Conservation (phyloP, 192 early-diverging fungal genomes). For the Lobosporangium transversale region DNA sequence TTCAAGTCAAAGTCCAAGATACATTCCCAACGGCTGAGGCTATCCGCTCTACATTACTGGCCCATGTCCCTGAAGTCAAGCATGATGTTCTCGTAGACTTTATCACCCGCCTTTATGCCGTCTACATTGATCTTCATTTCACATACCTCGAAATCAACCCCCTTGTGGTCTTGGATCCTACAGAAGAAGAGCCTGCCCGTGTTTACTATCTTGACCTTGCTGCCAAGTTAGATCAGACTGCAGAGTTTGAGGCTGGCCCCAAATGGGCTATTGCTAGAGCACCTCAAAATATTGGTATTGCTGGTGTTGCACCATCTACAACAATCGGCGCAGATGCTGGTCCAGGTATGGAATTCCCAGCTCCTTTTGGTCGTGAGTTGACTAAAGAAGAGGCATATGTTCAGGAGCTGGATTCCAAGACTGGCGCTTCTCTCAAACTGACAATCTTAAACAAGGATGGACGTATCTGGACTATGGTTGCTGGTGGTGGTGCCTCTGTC, state of each 20-base stretch:
- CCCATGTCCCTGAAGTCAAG: slow-evolving; percentile 73
- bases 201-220: slow-evolving; percentile 96
- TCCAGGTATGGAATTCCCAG: slow-evolving; percentile 95
- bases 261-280: slow-evolving; percentile 94
- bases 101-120: slow-evolving; percentile 91
- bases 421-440: slow-evolving; percentile 97
- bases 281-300: slow-evolving; percentile 62
- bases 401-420: slow-evolving; percentile 97
- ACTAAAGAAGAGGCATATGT: slow-evolving; percentile 98
- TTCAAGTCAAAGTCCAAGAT: slow-evolving; percentile 85
- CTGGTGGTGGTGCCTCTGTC: slow-evolving; percentile 98
- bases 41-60: slow-evolving; percentile 77
- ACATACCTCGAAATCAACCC: slow-evolving; percentile 99
- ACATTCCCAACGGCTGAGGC: slow-evolving; percentile 75
- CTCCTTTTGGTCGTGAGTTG: slow-evolving; percentile 96
- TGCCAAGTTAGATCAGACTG: slow-evolving; percentile 98
- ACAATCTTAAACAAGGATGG: slow-evolving; percentile 96
- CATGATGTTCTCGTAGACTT: slow-evolving; percentile 88
- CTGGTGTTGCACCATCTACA: slow-evolving; percentile 16
- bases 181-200: slow-evolving; percentile 64
- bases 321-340: slow-evolving; percentile 73
- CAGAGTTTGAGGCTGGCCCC: slow-evolving; percentile 95
- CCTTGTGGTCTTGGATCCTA: slow-evolving; percentile 88
- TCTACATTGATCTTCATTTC: slow-evolving; percentile 97
- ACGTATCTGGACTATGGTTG: slow-evolving; percentile 99